Evolutionary conservation across 1,284 basidiomycete species (phyloP), one percentile per base, ranked within the genome.

Genomic region (Leccinum holopus): DNA sequence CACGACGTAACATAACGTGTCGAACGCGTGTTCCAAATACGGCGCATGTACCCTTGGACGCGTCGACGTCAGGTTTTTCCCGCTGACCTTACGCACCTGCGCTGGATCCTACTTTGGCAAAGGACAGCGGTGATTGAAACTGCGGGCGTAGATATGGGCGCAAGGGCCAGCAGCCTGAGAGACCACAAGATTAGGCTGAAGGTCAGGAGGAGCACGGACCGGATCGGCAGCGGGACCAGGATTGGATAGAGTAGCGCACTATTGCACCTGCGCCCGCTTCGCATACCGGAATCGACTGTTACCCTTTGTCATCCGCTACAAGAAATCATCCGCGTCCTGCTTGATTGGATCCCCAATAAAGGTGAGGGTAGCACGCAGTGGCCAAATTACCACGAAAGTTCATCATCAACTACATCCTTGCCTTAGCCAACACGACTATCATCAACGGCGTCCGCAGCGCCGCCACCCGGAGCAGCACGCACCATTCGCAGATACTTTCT

Each of bases 1-100:
- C 44, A 10, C 55, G 49, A 25, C 57, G 0, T 28, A 91, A 1
- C 62, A 73, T 16, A 74, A 74, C 10, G 66, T 61, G 1, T 74
- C 70, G 9, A 75, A 58, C 33, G 62, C 67, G 14, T 72, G 3
- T 73, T 73, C 16, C 72, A 11, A 25, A 28, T 7, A 52, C 62
- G 30, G 61, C 63, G 0, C 59, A 70, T 12, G 64, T 61, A 75
- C 61, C 8, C 64, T 76, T 8, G 72, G 73, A 3, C 67, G 74
- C 2, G 58, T 69, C 14, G 73, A 76, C 14, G 60, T 74, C 10
- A 69, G 67, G 1, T 68, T 66, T 7, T 68, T 73, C 56, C 63
- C 63, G 3, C 57, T 57, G 5, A 63, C 62, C 12, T 41, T 73
- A 60, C 63, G 62, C 14, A 55, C 63, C 7, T 41, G 58, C 16